Percentiles rank a stretch among this genome's conserved stretches.
Evolutionary conservation across 306 rosid genomes (phyloP).

Genomic region (Sindora glabra): DNA sequence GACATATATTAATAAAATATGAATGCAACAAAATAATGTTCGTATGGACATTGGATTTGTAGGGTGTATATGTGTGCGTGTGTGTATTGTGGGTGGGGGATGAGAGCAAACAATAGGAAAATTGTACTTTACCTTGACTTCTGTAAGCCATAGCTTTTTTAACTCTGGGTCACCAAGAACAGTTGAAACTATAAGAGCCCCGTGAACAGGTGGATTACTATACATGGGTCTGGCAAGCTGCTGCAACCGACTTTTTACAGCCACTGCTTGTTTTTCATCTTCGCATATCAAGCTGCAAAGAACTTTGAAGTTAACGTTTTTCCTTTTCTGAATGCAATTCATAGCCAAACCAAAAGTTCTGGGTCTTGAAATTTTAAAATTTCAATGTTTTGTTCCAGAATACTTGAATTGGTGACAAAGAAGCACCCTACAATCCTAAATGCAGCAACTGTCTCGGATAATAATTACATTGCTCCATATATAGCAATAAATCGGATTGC

Average conservation of each 20-base stretch:
- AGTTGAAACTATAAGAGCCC: constrained; percentile 72
- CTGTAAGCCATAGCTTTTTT: constrained; percentile 74
- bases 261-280: constrained; percentile 84
- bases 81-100: neutral
- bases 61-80: too few relatives aligned
- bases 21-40: too few relatives aligned
- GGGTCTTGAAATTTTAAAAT: neutral
- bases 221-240: constrained; percentile 92
- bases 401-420: neutral
- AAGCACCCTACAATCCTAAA: neutral
- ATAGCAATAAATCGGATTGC: too few relatives aligned
- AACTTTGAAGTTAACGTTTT: neutral
- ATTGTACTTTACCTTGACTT: constrained; percentile 65
- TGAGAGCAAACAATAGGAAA: neutral
- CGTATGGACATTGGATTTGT: too few relatives aligned
- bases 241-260: constrained; percentile 93
- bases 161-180: constrained; percentile 38
- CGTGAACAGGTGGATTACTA: constrained; percentile 93
- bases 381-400: neutral
- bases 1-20: too few relatives aligned
- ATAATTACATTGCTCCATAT: too few relatives aligned
- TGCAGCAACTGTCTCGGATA: too few relatives aligned
- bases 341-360: constrained; percentile 6
- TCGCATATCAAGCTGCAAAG: constrained; percentile 75
- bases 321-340: neutral